Percentiles rank a stretch among this genome's conserved stretches.
These are phyloP conservation scores for Castanea mollissima DNA, from an alignment of 306 rosid species.

Conservation along the genomic window DNA sequence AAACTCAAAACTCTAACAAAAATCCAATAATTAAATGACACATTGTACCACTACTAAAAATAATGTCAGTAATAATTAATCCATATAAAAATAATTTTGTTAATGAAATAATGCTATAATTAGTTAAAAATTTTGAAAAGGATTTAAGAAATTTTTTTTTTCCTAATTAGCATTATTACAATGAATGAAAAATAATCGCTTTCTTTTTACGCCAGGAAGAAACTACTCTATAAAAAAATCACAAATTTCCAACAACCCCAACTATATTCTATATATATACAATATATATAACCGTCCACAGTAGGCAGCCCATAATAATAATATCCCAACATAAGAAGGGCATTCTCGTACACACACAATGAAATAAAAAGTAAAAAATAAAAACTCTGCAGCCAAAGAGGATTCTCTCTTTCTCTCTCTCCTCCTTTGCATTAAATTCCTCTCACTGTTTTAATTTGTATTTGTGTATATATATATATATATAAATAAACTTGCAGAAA, in stretches of 20 bases:
- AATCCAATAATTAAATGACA: too few relatives aligned
- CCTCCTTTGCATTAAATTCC: constrained; percentile 8
- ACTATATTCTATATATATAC: too few relatives aligned
- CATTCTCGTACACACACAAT: background rate
- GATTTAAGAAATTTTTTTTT: too few relatives aligned
- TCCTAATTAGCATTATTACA: too few relatives aligned
- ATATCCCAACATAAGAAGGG: constrained; percentile 16
- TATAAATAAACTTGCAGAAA: constrained; percentile 32
- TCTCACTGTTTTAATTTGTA: background rate
- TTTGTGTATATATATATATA: background rate
- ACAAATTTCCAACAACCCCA: constrained; percentile 15
- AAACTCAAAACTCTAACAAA: too few relatives aligned
- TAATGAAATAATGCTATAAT: too few relatives aligned
- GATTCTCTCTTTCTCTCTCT: background rate
- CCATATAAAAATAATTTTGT: too few relatives aligned
- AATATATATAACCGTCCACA: background rate
- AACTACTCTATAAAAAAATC: background rate
- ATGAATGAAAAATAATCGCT: too few relatives aligned
- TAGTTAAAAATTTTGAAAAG: too few relatives aligned
- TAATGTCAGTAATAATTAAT: too few relatives aligned
- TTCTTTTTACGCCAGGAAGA: too few relatives aligned
- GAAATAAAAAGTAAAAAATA: background rate
- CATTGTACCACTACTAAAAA: too few relatives aligned
- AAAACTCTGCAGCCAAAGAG: constrained; percentile 12
- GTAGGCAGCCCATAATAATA: constrained; percentile 5